Base-by-base conservation (phyloP, 129 eudicot species). In the Heracleum sosnowskyi region DNA sequence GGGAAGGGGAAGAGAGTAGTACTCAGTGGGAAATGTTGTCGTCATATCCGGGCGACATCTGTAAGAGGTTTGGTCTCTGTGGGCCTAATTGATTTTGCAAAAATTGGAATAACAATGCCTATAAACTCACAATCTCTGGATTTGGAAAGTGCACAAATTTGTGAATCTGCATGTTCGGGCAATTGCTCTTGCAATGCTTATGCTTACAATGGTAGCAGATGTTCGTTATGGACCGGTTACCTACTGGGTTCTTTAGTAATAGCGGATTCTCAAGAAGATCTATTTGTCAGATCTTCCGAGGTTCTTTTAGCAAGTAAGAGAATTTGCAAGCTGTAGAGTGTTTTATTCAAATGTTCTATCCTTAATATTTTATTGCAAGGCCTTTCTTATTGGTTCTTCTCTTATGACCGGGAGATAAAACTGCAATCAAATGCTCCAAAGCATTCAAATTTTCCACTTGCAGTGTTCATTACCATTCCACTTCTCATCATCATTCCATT, bases 141-240 rank as follows among this genome's bases (percentile, higher is more conserved):
- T 42, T 26, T 42, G 1, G 37, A 73, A 10, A 42, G 36, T 7
- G 10, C 35, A 2, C 4, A 9, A 4, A 35, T 73, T 16, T 73
- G 76, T 42, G 16, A 42, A 10, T n/a, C 13, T 41, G 57, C 55
- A 73, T 73, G 76, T 44, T 73, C 11, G 31, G 57, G 18, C 53
- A 42, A 73, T 53, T 73, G 76, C 51, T 72, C 53, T 6, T 72
- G 76, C 76, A 72, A 20, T 72, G 76, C 76, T 73, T 73, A 73
- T 42, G 53, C 76, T 24, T 71, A 71, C 34, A 73, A 44, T 42
- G 44, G 36, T 41, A 34, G 57, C 29, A 7, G 24, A 41, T 73
- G 76, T 73, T 73, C 33, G 26, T 12, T 73, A 42, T 73, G 76
- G 76, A 42, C 33, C 6, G 22, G 39, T 2, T 53, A 42, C 42